These are phyloP conservation scores for Lipomyces orientalis DNA, from an alignment of 805 yeast genomes.

Conservation along the genomic window DNA sequence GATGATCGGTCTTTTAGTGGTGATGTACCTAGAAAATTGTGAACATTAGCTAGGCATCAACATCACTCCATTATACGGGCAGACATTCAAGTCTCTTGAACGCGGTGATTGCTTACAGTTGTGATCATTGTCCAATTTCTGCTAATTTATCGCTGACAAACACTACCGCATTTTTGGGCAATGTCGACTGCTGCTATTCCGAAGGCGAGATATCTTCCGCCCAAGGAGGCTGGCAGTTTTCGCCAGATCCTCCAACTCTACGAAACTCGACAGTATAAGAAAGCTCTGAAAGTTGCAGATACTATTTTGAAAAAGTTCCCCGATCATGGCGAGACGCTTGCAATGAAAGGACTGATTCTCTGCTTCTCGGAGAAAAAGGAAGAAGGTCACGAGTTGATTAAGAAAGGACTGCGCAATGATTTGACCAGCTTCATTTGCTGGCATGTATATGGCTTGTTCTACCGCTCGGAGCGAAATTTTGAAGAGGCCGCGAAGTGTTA, in stretches of 20 bases:
- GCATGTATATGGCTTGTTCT: constrained; percentile 85
- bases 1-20: too few species aligned
- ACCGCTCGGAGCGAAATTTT: constrained; percentile 71
- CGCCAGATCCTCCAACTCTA: constrained; percentile 81
- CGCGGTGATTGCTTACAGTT: background rate
- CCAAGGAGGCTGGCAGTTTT: constrained; percentile 77
- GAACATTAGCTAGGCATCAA: background rate
- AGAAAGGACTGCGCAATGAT: constrained; percentile 65
- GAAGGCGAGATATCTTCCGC: constrained; percentile 43
- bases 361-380: constrained; percentile 60
- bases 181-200: constrained; percentile 37
- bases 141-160: background rate
- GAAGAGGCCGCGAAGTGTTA: constrained; percentile 80
- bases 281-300: constrained; percentile 78
- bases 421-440: constrained; percentile 71
- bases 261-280: constrained; percentile 85
- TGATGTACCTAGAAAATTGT: background rate
- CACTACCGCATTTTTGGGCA: background rate
- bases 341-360: constrained; percentile 80
- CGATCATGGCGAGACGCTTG: constrained; percentile 76
- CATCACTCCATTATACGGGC: too few species aligned
- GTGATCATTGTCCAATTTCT: background rate
- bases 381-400: constrained; percentile 68
- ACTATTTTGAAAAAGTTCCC: constrained; percentile 75
- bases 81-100: background rate